Conservation (phyloP, 306 rosid genomes). For the Begonia fuchsioides region DNA sequence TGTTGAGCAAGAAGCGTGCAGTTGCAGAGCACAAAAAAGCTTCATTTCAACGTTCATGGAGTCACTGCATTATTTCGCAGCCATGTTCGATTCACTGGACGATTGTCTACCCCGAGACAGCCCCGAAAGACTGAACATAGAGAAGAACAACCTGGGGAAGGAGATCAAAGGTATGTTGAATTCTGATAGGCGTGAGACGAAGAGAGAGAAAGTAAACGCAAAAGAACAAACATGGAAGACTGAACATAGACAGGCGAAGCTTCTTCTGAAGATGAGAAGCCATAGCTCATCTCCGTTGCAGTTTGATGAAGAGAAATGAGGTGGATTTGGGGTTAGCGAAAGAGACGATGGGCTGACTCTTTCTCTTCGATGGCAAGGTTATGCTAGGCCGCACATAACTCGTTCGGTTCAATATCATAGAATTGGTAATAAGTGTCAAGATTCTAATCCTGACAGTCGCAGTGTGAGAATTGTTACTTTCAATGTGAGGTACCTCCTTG, state of each 20-base stretch:
- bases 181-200: slow-evolving; percentile 9
- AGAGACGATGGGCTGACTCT: slow-evolving; percentile 60
- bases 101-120: slow-evolving; percentile 63
- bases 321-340: slow-evolving; percentile 59
- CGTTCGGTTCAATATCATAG: too few species aligned
- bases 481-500: too few species aligned
- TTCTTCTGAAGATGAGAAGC: slow-evolving; percentile 55
- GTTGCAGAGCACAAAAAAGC: slow-evolving; percentile 13
- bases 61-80: slow-evolving; percentile 52
- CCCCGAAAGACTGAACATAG: slow-evolving; percentile 47
- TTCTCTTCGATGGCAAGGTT: slow-evolving; percentile 70
- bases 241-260: slow-evolving; percentile 51
- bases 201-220: slow-evolving; percentile 2
- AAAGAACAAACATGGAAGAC: slow-evolving; percentile 44
- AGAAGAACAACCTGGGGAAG: slow-evolving; percentile 57
- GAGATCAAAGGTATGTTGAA: slow-evolving; percentile 51
- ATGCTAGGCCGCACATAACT: too few species aligned
- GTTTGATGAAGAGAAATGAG: slow-evolving; percentile 39
- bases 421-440: too few species aligned
- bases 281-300: slow-evolving; percentile 46
- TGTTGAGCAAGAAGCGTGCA: slow-evolving; percentile 57
- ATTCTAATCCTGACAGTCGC: too few species aligned
- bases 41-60: slow-evolving; percentile 62
- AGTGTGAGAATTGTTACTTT: too few species aligned
- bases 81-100: slow-evolving; percentile 69